Percentiles rank a stretch among this genome's conserved stretches.
Evolutionary conservation across 139 green algal species (phyloP).

Genomic region (Chlorella sp.): DNA sequence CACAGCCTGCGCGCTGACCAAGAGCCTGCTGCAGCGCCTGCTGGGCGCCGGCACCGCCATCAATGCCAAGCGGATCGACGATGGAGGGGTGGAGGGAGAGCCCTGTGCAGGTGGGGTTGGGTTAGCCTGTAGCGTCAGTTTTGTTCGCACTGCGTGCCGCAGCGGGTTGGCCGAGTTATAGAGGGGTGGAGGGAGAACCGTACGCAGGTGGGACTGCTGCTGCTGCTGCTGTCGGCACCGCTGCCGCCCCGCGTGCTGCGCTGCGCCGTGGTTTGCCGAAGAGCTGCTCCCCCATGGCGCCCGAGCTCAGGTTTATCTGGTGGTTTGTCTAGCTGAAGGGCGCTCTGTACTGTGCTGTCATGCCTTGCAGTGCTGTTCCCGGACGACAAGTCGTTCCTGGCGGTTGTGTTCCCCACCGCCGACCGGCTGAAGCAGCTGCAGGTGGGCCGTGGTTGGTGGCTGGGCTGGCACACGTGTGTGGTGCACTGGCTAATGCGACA

Average conservation of each 20-base stretch:
- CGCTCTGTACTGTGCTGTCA: too few species aligned
- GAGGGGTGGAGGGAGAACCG: slow-evolving; percentile 52
- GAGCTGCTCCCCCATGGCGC: too few species aligned
- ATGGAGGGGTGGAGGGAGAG: slow-evolving; percentile 55
- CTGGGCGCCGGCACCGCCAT: slow-evolving; percentile 7
- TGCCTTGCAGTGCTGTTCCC: slow-evolving; percentile 45
- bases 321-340: too few species aligned
- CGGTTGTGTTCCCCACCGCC: slow-evolving; percentile 54
- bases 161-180: too few species aligned
- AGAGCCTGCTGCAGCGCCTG: slow-evolving; percentile 34
- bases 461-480: too few species aligned
- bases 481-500: too few species aligned
- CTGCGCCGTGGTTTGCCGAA: too few species aligned
- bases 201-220: not conserved
- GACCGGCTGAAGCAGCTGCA: slow-evolving; percentile 54
- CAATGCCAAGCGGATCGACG: slow-evolving; percentile 41
- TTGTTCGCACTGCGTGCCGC: too few species aligned
- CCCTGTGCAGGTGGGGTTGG: slow-evolving; percentile 5
- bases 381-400: slow-evolving; percentile 19
- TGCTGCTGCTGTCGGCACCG: not conserved
- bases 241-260: too few species aligned
- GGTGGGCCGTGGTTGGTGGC: too few species aligned
- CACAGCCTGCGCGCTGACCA: slow-evolving; percentile 18
- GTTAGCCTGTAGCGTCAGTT: too few species aligned
- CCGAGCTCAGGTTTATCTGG: too few species aligned